A percentile compares a stretch with the other conserved stretches of the same genome.
These are phyloP conservation scores for Phlegmacium glaucopus DNA, from an alignment of 768 basidiomycete genomes.

Conservation along the genomic window DNA sequence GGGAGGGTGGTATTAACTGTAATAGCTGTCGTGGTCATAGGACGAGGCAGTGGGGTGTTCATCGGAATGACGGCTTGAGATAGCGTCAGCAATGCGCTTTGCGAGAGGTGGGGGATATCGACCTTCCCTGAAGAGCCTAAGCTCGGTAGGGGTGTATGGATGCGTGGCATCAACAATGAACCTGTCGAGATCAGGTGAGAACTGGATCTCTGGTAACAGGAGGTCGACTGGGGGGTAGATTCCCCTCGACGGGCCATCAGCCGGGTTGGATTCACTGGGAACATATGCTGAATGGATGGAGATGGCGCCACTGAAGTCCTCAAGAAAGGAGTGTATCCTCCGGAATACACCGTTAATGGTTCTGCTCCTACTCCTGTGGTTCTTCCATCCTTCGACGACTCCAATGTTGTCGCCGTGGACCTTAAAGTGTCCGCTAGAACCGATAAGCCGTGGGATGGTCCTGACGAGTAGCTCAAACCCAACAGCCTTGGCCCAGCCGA, in stretches of 20 bases:
- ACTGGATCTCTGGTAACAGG: too few relatives aligned
- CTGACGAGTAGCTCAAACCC: constrained; percentile 35
- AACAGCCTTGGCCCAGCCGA: constrained; percentile 42
- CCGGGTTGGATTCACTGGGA: constrained; percentile 22
- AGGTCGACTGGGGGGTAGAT: constrained; percentile 6
- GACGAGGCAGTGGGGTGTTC: too few relatives aligned
- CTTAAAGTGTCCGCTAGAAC: constrained; percentile 11
- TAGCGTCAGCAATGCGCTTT: not conserved
- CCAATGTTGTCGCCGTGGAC: constrained; percentile 33
- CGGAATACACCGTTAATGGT: constrained; percentile 20
- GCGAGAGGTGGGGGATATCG: not conserved
- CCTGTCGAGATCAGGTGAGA: too few relatives aligned
- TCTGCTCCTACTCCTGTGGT: constrained; percentile 21
- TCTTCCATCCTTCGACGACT: constrained; percentile 35
- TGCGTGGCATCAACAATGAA: not conserved
- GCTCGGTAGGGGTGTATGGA: not conserved
- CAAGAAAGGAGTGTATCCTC: constrained; percentile 4
- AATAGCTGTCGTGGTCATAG: too few relatives aligned
- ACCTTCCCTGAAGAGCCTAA: not conserved
- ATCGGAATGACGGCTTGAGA: too few relatives aligned
- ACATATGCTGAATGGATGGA: constrained; percentile 20
- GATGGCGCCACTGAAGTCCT: not conserved
- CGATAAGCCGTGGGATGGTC: not conserved
- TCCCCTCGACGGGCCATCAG: constrained; percentile 26
- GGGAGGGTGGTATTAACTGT: too few relatives aligned